Evolutionary conservation across 1,284 basidiomycete species (phyloP), one percentile per base, ranked within the genome.

Genomic region (Cutaneotrichosporon mucoides): DNA sequence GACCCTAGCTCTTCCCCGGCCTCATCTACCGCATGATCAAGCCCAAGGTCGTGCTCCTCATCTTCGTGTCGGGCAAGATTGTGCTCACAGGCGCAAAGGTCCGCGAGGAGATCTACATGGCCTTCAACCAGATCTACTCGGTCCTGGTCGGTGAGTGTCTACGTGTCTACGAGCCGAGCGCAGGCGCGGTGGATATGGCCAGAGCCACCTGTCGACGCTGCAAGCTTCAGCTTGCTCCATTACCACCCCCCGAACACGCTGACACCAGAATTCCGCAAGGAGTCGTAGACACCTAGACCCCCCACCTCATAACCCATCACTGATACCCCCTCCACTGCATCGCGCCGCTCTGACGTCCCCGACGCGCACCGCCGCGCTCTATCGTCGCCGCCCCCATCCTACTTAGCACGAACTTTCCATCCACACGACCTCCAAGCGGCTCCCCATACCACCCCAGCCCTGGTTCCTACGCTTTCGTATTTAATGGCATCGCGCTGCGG

Each of bases 11-110:
- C 57, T 99, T 99, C 86, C 96, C 96, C 60, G 95, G 96, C 72
- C 84, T 99, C 49, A 99, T 99, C 77, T 99, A 99, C 76, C 90
- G 96, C 70, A 99, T 99, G 96, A 90, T 98, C 81, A 98, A 99
- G 80, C 96, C 96, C 11, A 99, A 99, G 81, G 96, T 99, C 66
- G 96, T 99, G 55, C 82, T 99, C 40, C 84, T 99, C 59, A 99
- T 99, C 75, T 99, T 99, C 79, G 96, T 99, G 10, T 98, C 93
- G 15, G 96, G 96, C 61, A 99, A 99, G 83, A 98, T 99, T 70
- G 95, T 99, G 62, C 82, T 99, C 72, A 99, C 96, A 12, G 95
- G 96, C 77, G 96, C 95, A 47, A 99, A 99, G 87, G 93, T 97
- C 78, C 85, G 96, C 79, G 94, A 98, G 81, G 96, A 99, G 84